Percentiles rank a stretch among this genome's conserved stretches.
Evolutionary conservation across 2,329 filamentous ascomycete genomes (phyloP).

Genomic region (Diaporthe nobilis): DNA sequence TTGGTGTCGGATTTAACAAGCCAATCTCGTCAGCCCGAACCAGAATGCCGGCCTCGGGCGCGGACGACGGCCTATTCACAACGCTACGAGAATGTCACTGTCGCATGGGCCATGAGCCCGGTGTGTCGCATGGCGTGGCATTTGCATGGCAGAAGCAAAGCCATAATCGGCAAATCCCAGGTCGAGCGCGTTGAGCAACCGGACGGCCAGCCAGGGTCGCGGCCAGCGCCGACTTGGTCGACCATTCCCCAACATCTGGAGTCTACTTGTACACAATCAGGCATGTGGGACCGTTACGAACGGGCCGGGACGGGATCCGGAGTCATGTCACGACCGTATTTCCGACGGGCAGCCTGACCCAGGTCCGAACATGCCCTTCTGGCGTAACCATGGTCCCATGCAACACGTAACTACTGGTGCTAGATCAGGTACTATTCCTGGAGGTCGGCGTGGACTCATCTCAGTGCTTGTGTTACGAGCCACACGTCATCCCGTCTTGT

Average conservation of each 20-base stretch:
- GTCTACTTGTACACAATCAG: too few species aligned
- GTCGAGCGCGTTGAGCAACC: neutral
- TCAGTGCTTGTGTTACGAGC: neutral
- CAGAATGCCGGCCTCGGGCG: conserved; percentile 9
- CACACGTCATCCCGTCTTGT: conserved; percentile 29
- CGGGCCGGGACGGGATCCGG: conserved; percentile 29
- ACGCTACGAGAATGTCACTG: neutral
- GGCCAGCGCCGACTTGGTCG: neutral
- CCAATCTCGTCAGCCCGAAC: neutral
- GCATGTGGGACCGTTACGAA: neutral
- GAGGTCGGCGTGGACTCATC: neutral
- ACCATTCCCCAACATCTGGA: neutral
- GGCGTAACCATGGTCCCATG: neutral
- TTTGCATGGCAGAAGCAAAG: neutral
- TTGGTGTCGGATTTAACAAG: conserved; percentile 8
- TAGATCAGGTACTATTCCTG: neutral
- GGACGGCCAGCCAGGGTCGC: neutral
- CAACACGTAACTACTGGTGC: neutral
- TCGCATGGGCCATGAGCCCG: conserved; percentile 3
- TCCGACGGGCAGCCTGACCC: neutral
- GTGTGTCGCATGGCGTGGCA: conserved; percentile 9
- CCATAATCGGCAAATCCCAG: conserved; percentile 8
- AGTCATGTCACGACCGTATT: conserved; percentile 1
- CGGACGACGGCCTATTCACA: neutral
- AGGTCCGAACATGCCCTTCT: neutral